Evolutionary conservation across 805 yeast genomes (phyloP), one percentile per base, ranked within the genome.

Genomic region (Candida orba): DNA sequence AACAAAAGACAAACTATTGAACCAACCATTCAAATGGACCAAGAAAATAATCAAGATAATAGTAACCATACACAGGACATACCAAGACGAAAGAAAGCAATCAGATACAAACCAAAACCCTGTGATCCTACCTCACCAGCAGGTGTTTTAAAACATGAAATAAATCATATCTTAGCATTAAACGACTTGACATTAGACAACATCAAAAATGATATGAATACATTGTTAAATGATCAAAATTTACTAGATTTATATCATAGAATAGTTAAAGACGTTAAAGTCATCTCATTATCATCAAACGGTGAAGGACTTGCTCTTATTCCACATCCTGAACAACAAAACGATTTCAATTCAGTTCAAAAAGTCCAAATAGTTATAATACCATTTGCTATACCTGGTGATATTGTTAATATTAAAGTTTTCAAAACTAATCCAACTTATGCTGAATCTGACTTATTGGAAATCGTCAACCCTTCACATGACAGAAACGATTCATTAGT

Each of bases 341-440:
- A 32, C 15, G 34, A 32, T 32, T 13, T 8, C 3, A 30, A 18
- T 9, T 18, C 35, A 33, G 10, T 8, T 18, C 17, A 58, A 35
- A 38, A 34, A 29, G 68, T 68, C 41, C 90, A 84, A 60, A 69
- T 90, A 8, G 88, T 80, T 1, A 66, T 87, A 4, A 75, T 93
- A 8, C 99, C 99, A 18, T 93, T 85, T 66, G 84, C 88, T 4
- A 66, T 86, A 30, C 95, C 95, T 1, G 96, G 95, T 2, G 99
- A 93, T 58, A 56, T 72, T 2, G 91, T 81, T 9, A 68, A 69
- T 18, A 72, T 87, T 44, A 78, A 76, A 51, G 78, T 91, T 1
- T 85, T 81, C 68, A 86, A 84, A 60, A 79, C 95, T 0, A 87
- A 86, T 56, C 85, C 87, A 31, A 66, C 65, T 34, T 83, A 78